Conservation (phyloP, 2,329 filamentous ascomycete genomes). For the Paracoccidioides brasiliensis region DNA sequence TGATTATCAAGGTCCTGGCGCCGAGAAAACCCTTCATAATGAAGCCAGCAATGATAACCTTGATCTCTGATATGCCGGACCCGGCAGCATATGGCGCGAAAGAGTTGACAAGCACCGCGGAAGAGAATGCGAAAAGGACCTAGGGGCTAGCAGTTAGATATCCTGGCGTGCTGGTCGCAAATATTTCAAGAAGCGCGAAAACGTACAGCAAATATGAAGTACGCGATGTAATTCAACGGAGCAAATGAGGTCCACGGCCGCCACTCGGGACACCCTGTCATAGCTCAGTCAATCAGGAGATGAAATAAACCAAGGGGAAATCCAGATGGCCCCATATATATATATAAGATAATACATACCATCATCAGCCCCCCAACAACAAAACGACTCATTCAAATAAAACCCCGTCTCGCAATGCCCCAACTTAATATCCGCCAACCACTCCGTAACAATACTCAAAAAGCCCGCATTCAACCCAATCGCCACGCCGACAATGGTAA, state of each 20-base stretch:
- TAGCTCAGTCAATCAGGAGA: slow-evolving; percentile 4
- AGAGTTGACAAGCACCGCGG: slow-evolving; percentile 72
- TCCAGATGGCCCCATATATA: background rate
- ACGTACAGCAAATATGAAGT: slow-evolving; percentile 68
- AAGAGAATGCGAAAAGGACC: slow-evolving; percentile 67
- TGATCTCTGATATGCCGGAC: slow-evolving; percentile 96
- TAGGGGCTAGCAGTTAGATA: slow-evolving; percentile 20
- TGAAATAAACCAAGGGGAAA: background rate
- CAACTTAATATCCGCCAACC: slow-evolving; percentile 88
- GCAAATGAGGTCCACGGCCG: slow-evolving; percentile 71
- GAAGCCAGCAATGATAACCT: slow-evolving; percentile 96
- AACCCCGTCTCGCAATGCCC: slow-evolving; percentile 94
- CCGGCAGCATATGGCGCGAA: slow-evolving; percentile 95
- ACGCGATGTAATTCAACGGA: slow-evolving; percentile 72
- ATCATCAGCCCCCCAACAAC: slow-evolving; percentile 90
- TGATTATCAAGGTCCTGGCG: slow-evolving; percentile 82
- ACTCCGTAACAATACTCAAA: slow-evolving; percentile 91
- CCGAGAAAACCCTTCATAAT: slow-evolving; percentile 98
- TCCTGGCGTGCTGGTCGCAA: background rate
- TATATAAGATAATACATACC: slow-evolving; percentile 35
- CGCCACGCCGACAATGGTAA: slow-evolving; percentile 78
- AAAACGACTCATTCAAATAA: slow-evolving; percentile 94
- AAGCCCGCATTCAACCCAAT: slow-evolving; percentile 90
- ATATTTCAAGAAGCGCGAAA: background rate
- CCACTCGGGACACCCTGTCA: slow-evolving; percentile 69